phyloP scores from a whole-genome alignment of 2,329 filamentous ascomycete genomes.

The Coleophoma crateriformis region DNA sequence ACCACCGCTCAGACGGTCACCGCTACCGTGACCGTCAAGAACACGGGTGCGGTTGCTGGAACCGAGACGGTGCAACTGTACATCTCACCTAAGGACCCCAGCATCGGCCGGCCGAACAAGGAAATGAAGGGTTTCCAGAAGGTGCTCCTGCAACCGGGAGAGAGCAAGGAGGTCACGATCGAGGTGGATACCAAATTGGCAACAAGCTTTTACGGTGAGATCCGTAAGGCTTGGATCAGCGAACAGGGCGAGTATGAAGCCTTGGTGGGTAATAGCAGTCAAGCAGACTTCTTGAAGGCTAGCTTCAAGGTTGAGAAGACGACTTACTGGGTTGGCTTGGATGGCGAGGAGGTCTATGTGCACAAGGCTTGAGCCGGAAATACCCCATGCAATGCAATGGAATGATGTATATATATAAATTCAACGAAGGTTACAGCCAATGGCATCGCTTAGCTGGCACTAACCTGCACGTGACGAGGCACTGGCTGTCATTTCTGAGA shows the following conservation, averaged over 20 bases:
- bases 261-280: conserved; percentile 29
- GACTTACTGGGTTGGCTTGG: neutral
- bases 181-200: conserved; percentile 24
- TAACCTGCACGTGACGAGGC: too few species aligned
- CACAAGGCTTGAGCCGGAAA: neutral
- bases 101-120: conserved; percentile 31
- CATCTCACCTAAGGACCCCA: conserved; percentile 19
- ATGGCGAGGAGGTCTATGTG: neutral
- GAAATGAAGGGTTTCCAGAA: conserved; percentile 40
- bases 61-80: conserved; percentile 27
- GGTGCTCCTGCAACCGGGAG: conserved; percentile 30
- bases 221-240: conserved; percentile 31
- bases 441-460: too few species aligned
- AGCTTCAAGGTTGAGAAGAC: neutral
- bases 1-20: conserved; percentile 13
- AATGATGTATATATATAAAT: neutral
- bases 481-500: too few species aligned
- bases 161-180: conserved; percentile 26
- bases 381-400: neutral
- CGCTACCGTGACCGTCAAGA: conserved; percentile 18
- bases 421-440: too few species aligned
- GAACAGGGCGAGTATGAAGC: conserved; percentile 32
- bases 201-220: conserved; percentile 36
- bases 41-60: conserved; percentile 20
- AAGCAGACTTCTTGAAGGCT: neutral